Evolutionary conservation across 805 yeast genomes (phyloP).

Genomic region (Metschnikowia continentalis): DNA sequence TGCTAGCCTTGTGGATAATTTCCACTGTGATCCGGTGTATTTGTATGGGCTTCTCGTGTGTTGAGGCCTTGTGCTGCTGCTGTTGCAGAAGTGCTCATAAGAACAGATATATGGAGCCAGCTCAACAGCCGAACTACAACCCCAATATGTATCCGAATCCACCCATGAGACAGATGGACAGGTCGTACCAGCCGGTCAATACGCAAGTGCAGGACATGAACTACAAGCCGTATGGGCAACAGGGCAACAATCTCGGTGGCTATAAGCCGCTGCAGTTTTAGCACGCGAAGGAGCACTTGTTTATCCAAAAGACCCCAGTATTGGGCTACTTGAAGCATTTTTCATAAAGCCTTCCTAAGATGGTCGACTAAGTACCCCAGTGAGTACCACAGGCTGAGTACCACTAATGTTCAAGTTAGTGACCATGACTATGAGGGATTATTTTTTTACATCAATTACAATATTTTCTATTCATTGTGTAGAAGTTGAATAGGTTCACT

Average conservation of each 20-base stretch:
- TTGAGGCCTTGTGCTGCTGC: constrained; percentile 46
- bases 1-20: constrained; percentile 54
- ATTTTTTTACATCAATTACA: not conserved
- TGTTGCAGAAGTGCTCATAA: constrained; percentile 34
- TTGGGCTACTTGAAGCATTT: not conserved
- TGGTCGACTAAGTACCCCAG: not conserved
- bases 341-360: not conserved
- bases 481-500: not conserved
- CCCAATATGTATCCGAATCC: constrained; percentile 33
- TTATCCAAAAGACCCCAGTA: not conserved
- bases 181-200: constrained; percentile 13
- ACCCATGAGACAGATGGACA: constrained; percentile 14
- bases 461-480: not conserved
- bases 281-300: not conserved
- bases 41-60: constrained; percentile 47
- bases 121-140: constrained; percentile 24
- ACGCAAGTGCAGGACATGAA: constrained; percentile 4
- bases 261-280: constrained; percentile 13
- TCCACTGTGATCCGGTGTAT: constrained; percentile 52
- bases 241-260: constrained; percentile 6
- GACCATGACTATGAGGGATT: not conserved
- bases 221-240: constrained; percentile 6
- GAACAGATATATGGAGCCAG: constrained; percentile 17
- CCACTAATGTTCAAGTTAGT: not conserved
- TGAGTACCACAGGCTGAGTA: constrained; percentile 1